Percentiles rank a stretch among this genome's conserved stretches.
These are phyloP conservation scores for Senecio squalidus DNA, from an alignment of 140 eudicot species.

Conservation along the genomic window DNA sequence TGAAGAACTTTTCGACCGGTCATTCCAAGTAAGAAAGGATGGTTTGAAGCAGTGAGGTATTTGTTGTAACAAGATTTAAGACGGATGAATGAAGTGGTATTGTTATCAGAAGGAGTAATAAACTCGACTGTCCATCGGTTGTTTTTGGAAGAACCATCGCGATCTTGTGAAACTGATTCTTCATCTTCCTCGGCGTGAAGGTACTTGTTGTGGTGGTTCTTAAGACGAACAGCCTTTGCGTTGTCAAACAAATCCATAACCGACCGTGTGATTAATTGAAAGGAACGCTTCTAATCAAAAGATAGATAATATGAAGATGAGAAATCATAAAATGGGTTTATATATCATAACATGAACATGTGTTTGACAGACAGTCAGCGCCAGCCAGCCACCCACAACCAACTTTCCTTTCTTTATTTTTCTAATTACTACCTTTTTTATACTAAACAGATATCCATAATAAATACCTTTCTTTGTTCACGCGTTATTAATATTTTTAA, in stretches of 20 bases:
- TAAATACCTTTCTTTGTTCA: too few relatives aligned
- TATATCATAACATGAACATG: background rate
- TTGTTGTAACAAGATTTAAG: slow-evolving; percentile 68
- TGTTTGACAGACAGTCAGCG: slow-evolving; percentile 4
- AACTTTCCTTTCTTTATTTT: too few relatives aligned
- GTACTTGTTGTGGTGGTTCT: slow-evolving; percentile 67
- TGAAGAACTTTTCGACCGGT: slow-evolving; percentile 79
- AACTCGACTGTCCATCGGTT: slow-evolving; percentile 85
- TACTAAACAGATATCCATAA: too few relatives aligned
- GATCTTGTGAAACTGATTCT: slow-evolving; percentile 70
- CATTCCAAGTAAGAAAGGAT: slow-evolving; percentile 70
- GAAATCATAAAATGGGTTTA: too few relatives aligned
- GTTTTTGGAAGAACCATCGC: slow-evolving; percentile 51
- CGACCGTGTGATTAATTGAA: slow-evolving; percentile 9
- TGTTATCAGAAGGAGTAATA: slow-evolving; percentile 16
- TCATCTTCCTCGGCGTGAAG: slow-evolving; percentile 74
- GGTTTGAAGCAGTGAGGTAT: slow-evolving; percentile 79
- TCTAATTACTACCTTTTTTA: too few relatives aligned
- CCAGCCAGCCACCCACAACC: slow-evolving; percentile 10
- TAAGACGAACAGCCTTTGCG: slow-evolving; percentile 65
- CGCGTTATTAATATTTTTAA: too few relatives aligned
- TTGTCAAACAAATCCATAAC: slow-evolving; percentile 65
- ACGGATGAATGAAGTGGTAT: slow-evolving; percentile 39
- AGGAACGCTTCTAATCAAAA: too few relatives aligned
- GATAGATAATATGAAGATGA: background rate